Evolutionary conservation across 768 basidiomycete genomes (phyloP), one percentile per base, ranked within the genome.

Genomic region (Russula griseocarnosa): DNA sequence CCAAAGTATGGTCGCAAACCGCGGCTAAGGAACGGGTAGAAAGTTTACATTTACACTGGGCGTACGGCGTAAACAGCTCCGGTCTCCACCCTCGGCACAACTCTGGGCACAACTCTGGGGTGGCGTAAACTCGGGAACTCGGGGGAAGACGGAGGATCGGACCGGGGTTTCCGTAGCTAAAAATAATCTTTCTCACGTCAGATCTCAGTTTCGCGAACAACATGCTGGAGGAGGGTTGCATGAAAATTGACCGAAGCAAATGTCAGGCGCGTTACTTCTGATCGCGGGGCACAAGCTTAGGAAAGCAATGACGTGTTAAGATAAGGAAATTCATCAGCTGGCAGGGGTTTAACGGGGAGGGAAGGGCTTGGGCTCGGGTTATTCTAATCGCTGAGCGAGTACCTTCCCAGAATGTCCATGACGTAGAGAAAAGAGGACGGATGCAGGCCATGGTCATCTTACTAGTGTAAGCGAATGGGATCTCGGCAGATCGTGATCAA

Each of bases 31-130:
- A 44, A n/a, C 5, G 46, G 30, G n/a, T n/a, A 14, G 36, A 38
- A 38, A 14, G 36, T 38, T 38, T 38, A 28, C 28, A 28, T 4
- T 2, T 2, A 10, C 11, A 46, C 7, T 18, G 26, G 36, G 26
- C 63, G 58, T 54, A 64, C 53, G 28, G 63, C 63, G 59, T 65
- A 65, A 65, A 65, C 9, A 20, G n/a, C 63, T 58, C 63, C 34
- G 36, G n/a, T 7, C 1, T 18, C 30, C 30, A 30, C 30, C 5
- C 30, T 30, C 30, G 30, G 30, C 18, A 36, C 38, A n/a, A 18
- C 4, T 5, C 18, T 60, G 51, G 56, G 63, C 57, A n/a, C 36
- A 40, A 14, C 30, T 0, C 58, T 38, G n/a, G n/a, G 47, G 20
- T 26, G 42, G 20, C 11, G 16, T 40, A 7, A 40, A 40, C 16